Evolutionary conservation across 75 land plant species (phyloP).

Genomic region (Sequoiadendron giganteum): DNA sequence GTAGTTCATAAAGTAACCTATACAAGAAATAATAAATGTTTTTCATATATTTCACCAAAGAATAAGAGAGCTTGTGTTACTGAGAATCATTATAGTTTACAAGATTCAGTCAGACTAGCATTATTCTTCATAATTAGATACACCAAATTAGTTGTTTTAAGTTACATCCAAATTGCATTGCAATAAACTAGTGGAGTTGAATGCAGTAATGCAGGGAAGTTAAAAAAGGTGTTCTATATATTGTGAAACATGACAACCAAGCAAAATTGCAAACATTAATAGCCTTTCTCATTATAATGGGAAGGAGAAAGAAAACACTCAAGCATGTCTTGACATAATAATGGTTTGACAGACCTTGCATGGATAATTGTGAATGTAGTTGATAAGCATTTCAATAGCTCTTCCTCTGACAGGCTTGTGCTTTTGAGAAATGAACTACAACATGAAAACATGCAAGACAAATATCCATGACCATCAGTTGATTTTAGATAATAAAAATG

Average conservation of each 20-base stretch:
- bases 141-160: neutral
- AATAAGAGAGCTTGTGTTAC: neutral
- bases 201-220: neutral
- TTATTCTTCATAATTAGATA: neutral
- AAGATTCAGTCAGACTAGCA: neutral
- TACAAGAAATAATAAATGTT: neutral
- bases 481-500: neutral
- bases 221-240: neutral
- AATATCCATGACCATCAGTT: neutral
- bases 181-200: neutral
- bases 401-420: slow-evolving; percentile 77
- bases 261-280: neutral
- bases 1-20: neutral
- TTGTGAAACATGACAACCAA: neutral
- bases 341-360: slow-evolving; percentile 49
- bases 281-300: neutral
- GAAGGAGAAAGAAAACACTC: neutral
- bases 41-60: neutral
- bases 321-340: neutral
- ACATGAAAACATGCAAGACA: neutral
- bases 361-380: slow-evolving; percentile 54
- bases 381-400: slow-evolving; percentile 42
- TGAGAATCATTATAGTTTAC: neutral
- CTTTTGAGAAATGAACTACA: slow-evolving; percentile 80
- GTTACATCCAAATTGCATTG: neutral